Percentiles rank a stretch among this genome's conserved stretches.
Evolutionary conservation across 441 rosid genomes (phyloP).

Genomic region (Hura crepitans): DNA sequence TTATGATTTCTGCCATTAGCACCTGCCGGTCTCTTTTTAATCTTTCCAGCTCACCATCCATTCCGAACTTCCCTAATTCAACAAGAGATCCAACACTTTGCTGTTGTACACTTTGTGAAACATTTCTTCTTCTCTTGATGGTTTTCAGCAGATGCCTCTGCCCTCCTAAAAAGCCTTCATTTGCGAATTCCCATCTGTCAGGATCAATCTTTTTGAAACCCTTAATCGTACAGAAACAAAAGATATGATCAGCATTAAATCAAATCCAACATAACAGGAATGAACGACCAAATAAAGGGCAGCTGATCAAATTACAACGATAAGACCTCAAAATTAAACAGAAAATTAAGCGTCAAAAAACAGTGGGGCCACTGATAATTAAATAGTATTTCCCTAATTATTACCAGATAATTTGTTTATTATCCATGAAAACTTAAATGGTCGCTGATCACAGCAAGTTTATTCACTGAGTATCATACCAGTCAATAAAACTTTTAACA

Average conservation of each 20-base stretch:
- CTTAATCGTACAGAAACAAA: slow-evolving; percentile 32
- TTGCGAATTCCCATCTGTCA: slow-evolving; percentile 86
- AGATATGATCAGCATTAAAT: background rate
- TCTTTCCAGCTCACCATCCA: slow-evolving; percentile 58
- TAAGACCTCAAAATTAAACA: background rate
- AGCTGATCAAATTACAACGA: background rate
- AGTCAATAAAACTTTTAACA: background rate
- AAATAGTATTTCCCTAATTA: too few species aligned
- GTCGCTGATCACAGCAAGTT: too few species aligned
- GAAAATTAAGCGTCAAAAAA: background rate
- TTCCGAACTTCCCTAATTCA: slow-evolving; percentile 71
- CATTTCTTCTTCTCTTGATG: slow-evolving; percentile 67
- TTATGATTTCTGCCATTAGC: slow-evolving; percentile 53
- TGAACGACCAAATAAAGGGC: background rate
- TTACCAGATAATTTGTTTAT: too few species aligned
- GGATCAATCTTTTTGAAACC: slow-evolving; percentile 89
- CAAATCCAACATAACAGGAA: background rate
- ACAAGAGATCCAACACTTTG: slow-evolving; percentile 52
- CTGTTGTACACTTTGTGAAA: slow-evolving; percentile 36
- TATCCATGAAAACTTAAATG: too few species aligned
- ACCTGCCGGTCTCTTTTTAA: slow-evolving; percentile 54
- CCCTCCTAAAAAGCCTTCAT: slow-evolving; percentile 79
- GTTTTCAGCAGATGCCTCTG: slow-evolving; percentile 70
- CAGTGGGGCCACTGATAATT: background rate
- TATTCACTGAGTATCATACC: background rate